Conservation (phyloP, 495 filamentous ascomycete genomes). For the Astrocystis sublimbata region DNA sequence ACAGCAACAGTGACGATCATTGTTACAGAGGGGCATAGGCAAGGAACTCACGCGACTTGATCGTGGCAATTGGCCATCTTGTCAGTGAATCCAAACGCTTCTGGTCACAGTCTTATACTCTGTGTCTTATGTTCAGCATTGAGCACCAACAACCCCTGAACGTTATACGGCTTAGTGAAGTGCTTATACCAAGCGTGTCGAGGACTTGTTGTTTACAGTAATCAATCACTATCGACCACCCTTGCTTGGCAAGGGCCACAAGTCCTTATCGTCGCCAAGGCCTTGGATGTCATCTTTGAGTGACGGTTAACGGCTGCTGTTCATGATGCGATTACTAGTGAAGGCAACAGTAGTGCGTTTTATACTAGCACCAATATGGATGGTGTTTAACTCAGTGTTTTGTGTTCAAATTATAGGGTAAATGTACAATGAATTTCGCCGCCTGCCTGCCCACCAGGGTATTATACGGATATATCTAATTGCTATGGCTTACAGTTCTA, state of each 20-base stretch:
- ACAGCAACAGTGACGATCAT: background rate
- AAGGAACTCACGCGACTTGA: background rate
- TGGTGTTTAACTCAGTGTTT: background rate
- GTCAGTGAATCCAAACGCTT: background rate
- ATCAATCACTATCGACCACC: background rate
- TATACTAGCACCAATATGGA: background rate
- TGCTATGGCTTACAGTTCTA: constrained; percentile 5
- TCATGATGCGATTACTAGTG: background rate
- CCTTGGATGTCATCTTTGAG: background rate
- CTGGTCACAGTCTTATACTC: background rate
- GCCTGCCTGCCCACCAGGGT: background rate
- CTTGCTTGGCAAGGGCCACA: background rate
- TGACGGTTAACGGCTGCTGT: background rate
- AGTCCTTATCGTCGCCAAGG: background rate
- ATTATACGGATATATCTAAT: constrained; percentile 17
- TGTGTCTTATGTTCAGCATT: background rate
- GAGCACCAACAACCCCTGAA: background rate
- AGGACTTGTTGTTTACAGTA: constrained; percentile 5
- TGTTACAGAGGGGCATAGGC: background rate
- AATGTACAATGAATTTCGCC: too few species aligned
- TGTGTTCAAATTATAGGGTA: background rate
- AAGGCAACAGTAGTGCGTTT: background rate
- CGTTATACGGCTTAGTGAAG: background rate
- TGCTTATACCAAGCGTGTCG: background rate
- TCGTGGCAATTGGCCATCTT: background rate